These are phyloP conservation scores for Fragaria nilgerrensis DNA, from an alignment of 306 rosid species.

Conservation along the genomic window DNA sequence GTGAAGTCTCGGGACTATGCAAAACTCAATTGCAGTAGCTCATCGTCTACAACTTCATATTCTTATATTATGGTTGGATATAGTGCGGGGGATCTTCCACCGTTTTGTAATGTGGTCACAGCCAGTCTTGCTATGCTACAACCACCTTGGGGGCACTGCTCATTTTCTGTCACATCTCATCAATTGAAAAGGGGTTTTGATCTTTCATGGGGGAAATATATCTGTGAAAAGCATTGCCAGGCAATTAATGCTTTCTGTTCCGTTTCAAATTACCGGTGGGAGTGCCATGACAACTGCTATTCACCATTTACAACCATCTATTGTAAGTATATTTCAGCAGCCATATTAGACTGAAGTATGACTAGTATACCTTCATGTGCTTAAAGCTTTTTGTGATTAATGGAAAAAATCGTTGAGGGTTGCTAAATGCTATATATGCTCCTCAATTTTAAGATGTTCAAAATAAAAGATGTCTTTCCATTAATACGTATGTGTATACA, in stretches of 20 bases:
- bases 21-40: background rate
- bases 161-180: background rate
- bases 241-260: background rate
- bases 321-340: background rate
- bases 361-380: background rate
- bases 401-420: background rate
- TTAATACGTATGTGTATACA: background rate
- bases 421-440: background rate
- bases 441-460: background rate
- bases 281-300: background rate
- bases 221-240: background rate
- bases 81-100: background rate
- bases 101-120: background rate
- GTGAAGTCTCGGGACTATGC: background rate
- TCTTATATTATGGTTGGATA: background rate
- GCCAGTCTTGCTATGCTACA: fast-evolving
- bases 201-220: background rate
- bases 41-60: conserved; percentile 3
- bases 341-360: background rate
- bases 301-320: background rate
- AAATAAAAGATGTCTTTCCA: too few species aligned
- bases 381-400: background rate
- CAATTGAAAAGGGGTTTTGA: background rate
- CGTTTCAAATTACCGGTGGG: background rate
- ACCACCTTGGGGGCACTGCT: background rate